Base-by-base conservation (phyloP, 805 yeast species). In the Ogataea pilisensis region DNA sequence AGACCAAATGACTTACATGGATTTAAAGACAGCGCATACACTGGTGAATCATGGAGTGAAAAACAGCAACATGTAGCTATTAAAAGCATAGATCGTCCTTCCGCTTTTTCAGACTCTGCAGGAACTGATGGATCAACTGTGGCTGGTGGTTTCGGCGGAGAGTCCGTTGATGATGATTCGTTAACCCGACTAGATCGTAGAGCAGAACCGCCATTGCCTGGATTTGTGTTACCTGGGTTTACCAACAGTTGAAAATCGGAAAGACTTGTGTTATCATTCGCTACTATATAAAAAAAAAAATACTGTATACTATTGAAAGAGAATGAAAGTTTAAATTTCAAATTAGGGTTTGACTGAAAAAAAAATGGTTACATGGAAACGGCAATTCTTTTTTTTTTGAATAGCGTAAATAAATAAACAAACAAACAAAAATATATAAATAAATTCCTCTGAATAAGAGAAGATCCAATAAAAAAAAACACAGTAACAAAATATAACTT, bases 1-100 rank as follows among this genome's bases (percentile, higher is more conserved):
- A 73, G 95, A 57, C 96, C 97, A 2, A 83, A 82, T 51, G 99
- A 93, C 65, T 84, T 87, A 1, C 76, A 75, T 56, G 85, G 86
- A 3, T 88, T 78, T 66, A 78, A 80, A 49, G 96, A 87, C 60
- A 84, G 87, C 13, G 80, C 87, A 42, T 88, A 89, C 63, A 82
- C 87, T 2, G 66, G 66, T 5, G 63, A 57, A 26, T 43, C 55
- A 2, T 56, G 62, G 59, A 38, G 46, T 9, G 58, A 53, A 22
- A 50, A 48, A 18, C 63, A 56, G 37, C 60, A 51, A 20, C 38
- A 34, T 19, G 30, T 32, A 20, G 39, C 50, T 12, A 36, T 48
- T 29, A 41, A 20, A 28, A 50, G 47, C 4, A 8, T 37, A 18
- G 41, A 33, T 18, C 12, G 31, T 16, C 30, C 11, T 38, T 34